Evolutionary conservation across 306 rosid species (phyloP).

Genomic region (Cucurbita pepo): DNA sequence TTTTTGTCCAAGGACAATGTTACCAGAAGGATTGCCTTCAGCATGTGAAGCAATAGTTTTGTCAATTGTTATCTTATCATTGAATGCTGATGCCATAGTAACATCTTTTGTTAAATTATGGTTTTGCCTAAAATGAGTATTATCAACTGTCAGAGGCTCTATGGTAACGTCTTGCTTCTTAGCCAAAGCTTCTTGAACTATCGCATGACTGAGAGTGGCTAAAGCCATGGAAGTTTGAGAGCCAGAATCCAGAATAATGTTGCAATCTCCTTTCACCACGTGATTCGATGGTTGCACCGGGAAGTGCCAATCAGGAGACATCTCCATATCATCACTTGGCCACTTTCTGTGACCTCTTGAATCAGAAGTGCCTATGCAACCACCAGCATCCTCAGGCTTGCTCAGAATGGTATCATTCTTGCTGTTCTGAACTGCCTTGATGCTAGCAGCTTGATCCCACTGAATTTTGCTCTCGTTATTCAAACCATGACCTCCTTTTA

Average conservation of each 20-base stretch:
- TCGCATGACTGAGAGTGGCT: conserved; percentile 25
- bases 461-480: conserved; percentile 28
- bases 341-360: conserved; percentile 45
- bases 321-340: conserved; percentile 41
- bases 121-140: conserved; percentile 16
- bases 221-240: conserved; percentile 21
- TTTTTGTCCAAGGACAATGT: conserved; percentile 30
- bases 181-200: conserved; percentile 29
- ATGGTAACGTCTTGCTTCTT: conserved; percentile 24
- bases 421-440: conserved; percentile 23
- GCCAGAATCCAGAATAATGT: conserved; percentile 22
- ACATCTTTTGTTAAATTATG: conserved; percentile 17
- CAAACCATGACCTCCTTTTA: conserved; percentile 25
- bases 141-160: conserved; percentile 24
- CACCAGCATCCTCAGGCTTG: conserved; percentile 33
- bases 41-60: conserved; percentile 16
- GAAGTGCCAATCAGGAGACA: conserved; percentile 86
- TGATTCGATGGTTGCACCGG: conserved; percentile 28
- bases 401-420: conserved; percentile 37
- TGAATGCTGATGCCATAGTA: conserved; percentile 20
- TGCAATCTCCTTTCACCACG: conserved; percentile 36
- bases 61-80: conserved; percentile 18
- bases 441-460: conserved; percentile 16
- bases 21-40: conserved; percentile 21
- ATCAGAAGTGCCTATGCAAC: conserved; percentile 21